Conservation (phyloP, 2,329 filamentous ascomycete genomes). For the Clarireedia paspali region DNA sequence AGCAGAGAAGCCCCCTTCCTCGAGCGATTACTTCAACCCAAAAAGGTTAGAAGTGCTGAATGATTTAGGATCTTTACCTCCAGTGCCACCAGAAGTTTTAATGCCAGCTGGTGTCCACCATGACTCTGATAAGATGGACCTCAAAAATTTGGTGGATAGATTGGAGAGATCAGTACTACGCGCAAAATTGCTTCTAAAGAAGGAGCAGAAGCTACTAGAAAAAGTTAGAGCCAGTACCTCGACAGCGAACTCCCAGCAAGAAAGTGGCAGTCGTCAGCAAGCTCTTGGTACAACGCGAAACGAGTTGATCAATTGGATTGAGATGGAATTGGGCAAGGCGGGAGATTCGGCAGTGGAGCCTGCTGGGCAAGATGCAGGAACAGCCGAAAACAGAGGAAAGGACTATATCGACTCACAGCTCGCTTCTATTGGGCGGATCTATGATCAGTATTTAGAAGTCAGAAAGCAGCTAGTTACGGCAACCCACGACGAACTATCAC, state of each 20-base stretch:
- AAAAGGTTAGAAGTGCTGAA: constrained; percentile 16
- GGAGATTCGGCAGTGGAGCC: constrained; percentile 29
- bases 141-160: constrained; percentile 41
- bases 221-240: constrained; percentile 29
- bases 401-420: constrained; percentile 18
- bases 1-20: constrained; percentile 43
- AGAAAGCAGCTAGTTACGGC: constrained; percentile 40
- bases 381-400: constrained; percentile 14
- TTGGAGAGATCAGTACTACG: constrained; percentile 52
- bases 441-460: constrained; percentile 43
- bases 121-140: constrained; percentile 32
- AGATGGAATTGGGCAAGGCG: constrained; percentile 50
- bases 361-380: constrained; percentile 12
- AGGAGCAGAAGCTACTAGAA: constrained; percentile 47
- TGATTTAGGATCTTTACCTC: constrained; percentile 20
- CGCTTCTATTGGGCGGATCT: constrained; percentile 42
- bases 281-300: constrained; percentile 50
- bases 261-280: constrained; percentile 28
- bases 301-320: constrained; percentile 58
- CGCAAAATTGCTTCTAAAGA: constrained; percentile 48
- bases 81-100: constrained; percentile 24
- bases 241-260: not conserved
- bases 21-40: constrained; percentile 40
- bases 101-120: constrained; percentile 6
- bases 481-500: constrained; percentile 9